Conservation (phyloP, 1,284 basidiomycete genomes). For the Hypsizygus ulmarius region DNA sequence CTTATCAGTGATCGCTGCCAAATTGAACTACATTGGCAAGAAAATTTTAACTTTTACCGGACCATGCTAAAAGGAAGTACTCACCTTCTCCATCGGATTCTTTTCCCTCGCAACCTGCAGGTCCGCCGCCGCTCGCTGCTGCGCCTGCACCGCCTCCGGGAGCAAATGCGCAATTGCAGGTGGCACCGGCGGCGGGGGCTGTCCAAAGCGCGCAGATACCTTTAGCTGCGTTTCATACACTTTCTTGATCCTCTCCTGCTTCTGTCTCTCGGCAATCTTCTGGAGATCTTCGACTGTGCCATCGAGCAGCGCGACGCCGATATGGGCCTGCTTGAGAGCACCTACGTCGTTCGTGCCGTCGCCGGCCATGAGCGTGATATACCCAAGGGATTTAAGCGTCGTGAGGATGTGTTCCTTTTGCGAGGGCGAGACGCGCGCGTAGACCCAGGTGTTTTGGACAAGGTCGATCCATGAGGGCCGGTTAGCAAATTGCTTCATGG, state of each 20-base stretch:
- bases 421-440: constrained; percentile 91
- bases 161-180: constrained; percentile 79
- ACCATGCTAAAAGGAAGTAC: constrained; percentile 37
- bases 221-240: constrained; percentile 93
- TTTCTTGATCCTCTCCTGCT: constrained; percentile 87
- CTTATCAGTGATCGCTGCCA: constrained; percentile 84
- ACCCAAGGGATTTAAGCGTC: constrained; percentile 83
- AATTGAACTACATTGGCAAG: constrained; percentile 66
- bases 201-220: constrained; percentile 85
- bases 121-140: constrained; percentile 70
- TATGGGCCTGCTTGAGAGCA: constrained; percentile 93
- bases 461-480: constrained; percentile 70
- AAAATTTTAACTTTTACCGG: not conserved
- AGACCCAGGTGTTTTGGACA: constrained; percentile 93
- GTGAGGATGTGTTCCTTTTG: constrained; percentile 95
- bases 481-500: constrained; percentile 79
- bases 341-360: constrained; percentile 98
- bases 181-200: constrained; percentile 89
- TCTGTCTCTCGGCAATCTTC: constrained; percentile 91
- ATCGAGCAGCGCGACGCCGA: constrained; percentile 90
- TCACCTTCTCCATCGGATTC: constrained; percentile 89
- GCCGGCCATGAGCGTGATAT: constrained; percentile 92
- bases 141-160: constrained; percentile 89
- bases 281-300: constrained; percentile 88
- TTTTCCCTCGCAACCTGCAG: constrained; percentile 64